phyloP scores from a whole-genome alignment of 202 grass and related monocot species.

The Hordeum pubiflorum region DNA sequence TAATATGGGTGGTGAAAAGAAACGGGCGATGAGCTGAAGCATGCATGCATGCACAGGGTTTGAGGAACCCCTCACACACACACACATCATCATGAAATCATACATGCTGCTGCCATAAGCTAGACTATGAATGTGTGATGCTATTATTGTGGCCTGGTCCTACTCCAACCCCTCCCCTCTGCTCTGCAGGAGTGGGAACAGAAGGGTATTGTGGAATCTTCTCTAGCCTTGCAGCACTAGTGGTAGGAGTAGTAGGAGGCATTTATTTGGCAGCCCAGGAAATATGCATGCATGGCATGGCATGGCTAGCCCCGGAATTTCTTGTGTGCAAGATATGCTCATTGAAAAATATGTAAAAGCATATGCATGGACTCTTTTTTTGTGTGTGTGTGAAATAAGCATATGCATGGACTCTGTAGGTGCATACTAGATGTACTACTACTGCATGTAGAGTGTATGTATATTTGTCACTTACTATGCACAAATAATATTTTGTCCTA shows the following conservation, averaged over 20 bases:
- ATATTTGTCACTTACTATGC: background rate
- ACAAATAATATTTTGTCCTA: background rate
- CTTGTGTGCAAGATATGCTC: slow-evolving; percentile 40
- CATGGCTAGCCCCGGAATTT: slow-evolving; percentile 28
- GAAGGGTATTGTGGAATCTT: slow-evolving; percentile 49
- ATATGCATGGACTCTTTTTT: background rate
- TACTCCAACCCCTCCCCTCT: slow-evolving; percentile 34
- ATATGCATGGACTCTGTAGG: background rate
- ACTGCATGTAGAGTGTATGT: background rate
- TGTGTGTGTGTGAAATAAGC: too few species aligned
- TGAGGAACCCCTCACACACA: slow-evolving; percentile 10
- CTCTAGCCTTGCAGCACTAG: slow-evolving; percentile 10
- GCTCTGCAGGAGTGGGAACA: slow-evolving; percentile 39
- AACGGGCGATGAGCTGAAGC: background rate
- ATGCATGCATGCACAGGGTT: slow-evolving; percentile 26
- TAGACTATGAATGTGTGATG: slow-evolving; percentile 20
- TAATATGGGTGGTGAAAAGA: background rate
- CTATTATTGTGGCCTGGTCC: slow-evolving; percentile 34
- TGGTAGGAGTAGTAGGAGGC: background rate
- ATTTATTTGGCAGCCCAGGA: slow-evolving; percentile 42
- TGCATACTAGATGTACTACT: background rate
- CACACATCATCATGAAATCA: slow-evolving; percentile 45
- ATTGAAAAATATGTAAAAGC: slow-evolving; percentile 1
- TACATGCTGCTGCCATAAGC: slow-evolving; percentile 20
- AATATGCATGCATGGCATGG: background rate